Evolutionary conservation across 768 basidiomycete genomes (phyloP).

Genomic region (Porpolomopsis calyptriformis): DNA sequence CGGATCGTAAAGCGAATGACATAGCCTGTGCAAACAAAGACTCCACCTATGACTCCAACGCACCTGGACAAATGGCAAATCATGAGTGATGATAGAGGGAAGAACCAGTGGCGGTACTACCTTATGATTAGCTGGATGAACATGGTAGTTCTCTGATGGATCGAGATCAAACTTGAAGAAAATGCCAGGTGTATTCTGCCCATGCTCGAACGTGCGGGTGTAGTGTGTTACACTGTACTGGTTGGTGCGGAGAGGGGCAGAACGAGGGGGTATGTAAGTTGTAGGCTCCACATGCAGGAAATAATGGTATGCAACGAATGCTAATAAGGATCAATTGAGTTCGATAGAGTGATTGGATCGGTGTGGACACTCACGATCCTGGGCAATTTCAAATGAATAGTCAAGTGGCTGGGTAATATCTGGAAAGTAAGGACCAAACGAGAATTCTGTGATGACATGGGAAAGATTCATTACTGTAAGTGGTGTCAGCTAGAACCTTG

Average conservation of each 20-base stretch:
- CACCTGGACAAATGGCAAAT: conserved; percentile 32
- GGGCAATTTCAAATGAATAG: conserved; percentile 68
- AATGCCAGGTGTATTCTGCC: conserved; percentile 80
- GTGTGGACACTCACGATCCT: conserved; percentile 42
- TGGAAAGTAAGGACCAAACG: conserved; percentile 92
- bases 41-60: conserved; percentile 88
- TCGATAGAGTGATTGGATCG: not conserved
- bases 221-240: conserved; percentile 97
- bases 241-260: conserved; percentile 54
- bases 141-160: conserved; percentile 84
- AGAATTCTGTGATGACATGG: no score
- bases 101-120: conserved; percentile 15
- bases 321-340: conserved; percentile 27
- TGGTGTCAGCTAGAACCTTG: no score
- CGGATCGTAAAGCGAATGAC: conserved; percentile 56
- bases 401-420: conserved; percentile 93
- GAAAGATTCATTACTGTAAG: no score
- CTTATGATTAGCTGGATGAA: conserved; percentile 75
- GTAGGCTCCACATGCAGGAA: conserved; percentile 95
- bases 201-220: conserved; percentile 60
- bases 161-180: conserved; percentile 99
- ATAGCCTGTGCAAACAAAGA: conserved; percentile 79
- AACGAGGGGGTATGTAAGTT: conserved; percentile 73
- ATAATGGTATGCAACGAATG: conserved; percentile 87
- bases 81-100: not conserved